Evolutionary conservation across 2,329 filamentous ascomycete genomes (phyloP), one percentile per base, ranked within the genome.

Genomic region (Huntiella bhutanensis): DNA sequence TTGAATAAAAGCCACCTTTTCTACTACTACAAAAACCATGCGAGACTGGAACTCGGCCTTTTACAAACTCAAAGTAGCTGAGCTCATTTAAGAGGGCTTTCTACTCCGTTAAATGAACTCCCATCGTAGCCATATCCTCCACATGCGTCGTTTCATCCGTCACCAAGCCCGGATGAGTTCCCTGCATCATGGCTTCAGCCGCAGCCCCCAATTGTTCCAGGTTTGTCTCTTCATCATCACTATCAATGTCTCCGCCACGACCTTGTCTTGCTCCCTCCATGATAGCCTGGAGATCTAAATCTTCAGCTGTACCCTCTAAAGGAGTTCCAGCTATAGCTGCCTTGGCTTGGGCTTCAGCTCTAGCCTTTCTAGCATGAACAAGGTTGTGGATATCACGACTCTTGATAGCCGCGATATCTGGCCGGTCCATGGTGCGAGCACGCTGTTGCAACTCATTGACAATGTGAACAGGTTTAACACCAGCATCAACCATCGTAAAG

Each of bases 371-470:
- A 17, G 48, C 48, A 7, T 49, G 48, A 6, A 49, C 48, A 17
- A 49, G 48, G 15, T 49, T 49, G 33, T 49, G 48, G 12, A 49
- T 49, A 38, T 49, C 48, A 19, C 48, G 41, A 32, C 48, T 49
- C 32, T 49, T 49, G 13, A 49, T 49, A 15, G 38, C 47, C 4
- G 44, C 45, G 17, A 49, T 37, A 8, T 46, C 48, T 10, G 48
- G 44, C 1, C 44, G 44, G 16, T 41, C 45, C 15, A 41, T 28
- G 4, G 38, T 36, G 33, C 42, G 41, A 19, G 43, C 44, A 12
- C 44, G 48, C 17, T 46, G 40, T 28, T 49, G 46, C 12, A 49
- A 40, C 33, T 49, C 48, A 10, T 44, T 28, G 13, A 49, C 48
- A 33, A 49, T 49, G 44, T 49, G 48, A 8, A 49, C 45, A 10